phyloP scores from a whole-genome alignment of 805 yeast genomes.

The Starmerella potacharoeniae region DNA sequence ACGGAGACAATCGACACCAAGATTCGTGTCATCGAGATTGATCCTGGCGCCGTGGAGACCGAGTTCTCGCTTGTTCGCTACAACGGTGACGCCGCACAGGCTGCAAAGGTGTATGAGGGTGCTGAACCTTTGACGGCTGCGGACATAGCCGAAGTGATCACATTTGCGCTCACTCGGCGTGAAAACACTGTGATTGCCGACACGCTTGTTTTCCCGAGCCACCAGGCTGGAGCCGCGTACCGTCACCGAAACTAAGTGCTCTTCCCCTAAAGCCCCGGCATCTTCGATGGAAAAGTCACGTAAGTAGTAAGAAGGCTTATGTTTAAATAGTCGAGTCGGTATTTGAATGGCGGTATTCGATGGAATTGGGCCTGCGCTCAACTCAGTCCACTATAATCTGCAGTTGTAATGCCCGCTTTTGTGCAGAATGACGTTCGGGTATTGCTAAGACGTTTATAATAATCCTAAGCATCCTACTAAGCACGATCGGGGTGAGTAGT shows the following conservation, averaged over 20 bases:
- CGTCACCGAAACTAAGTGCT: slow-evolving; percentile 30
- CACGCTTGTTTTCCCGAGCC: slow-evolving; percentile 67
- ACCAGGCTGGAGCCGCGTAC: slow-evolving; percentile 72
- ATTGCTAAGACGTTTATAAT: not conserved
- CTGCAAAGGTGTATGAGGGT: slow-evolving; percentile 54
- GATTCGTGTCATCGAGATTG: slow-evolving; percentile 59
- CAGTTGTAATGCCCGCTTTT: no score
- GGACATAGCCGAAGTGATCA: slow-evolving; percentile 66
- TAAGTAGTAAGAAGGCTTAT: no score
- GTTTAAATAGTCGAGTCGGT: no score
- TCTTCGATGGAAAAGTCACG: no score
- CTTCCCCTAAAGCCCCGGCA: no score
- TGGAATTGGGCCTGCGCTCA: no score
- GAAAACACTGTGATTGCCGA: slow-evolving; percentile 70
- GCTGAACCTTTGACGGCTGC: slow-evolving; percentile 60
- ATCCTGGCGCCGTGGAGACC: slow-evolving; percentile 73
- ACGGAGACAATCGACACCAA: slow-evolving; percentile 63
- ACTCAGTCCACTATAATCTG: no score
- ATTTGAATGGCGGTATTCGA: no score
- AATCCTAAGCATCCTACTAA: not conserved
- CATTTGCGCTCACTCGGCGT: slow-evolving; percentile 54
- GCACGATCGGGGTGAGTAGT: slow-evolving; percentile 14
- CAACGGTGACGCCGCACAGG: slow-evolving; percentile 49
- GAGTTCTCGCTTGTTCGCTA: slow-evolving; percentile 58
- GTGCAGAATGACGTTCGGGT: no score